These are phyloP conservation scores for Dryas alaskensis DNA, from an alignment of 306 rosid genomes.

Conservation along the genomic window DNA sequence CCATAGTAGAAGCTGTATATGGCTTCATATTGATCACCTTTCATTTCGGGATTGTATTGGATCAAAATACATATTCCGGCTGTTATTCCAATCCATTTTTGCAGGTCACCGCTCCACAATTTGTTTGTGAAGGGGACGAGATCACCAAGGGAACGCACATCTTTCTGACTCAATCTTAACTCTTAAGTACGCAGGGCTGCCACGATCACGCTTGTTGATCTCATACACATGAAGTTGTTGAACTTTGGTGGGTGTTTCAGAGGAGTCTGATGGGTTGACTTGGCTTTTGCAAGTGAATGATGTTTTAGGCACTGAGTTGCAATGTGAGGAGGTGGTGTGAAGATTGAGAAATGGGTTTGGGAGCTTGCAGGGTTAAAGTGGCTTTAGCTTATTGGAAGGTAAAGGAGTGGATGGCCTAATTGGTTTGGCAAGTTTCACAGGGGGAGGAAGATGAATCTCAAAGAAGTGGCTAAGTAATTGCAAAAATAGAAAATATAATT, in stretches of 20 bases:
- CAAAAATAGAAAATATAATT: no score
- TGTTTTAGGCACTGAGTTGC: neutral
- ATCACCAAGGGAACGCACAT: neutral
- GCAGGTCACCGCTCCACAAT: constrained; percentile 21
- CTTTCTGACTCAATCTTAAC: no score
- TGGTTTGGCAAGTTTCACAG: no score
- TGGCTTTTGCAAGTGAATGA: constrained; percentile 23
- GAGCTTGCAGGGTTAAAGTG: no score
- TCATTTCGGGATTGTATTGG: constrained; percentile 24
- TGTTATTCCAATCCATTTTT: constrained; percentile 22
- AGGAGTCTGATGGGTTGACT: neutral
- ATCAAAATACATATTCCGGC: constrained; percentile 23
- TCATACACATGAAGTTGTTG: constrained; percentile 26
- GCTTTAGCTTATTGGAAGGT: no score
- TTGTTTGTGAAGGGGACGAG: constrained; percentile 31
- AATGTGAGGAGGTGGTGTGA: no score
- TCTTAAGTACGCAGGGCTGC: constrained; percentile 30
- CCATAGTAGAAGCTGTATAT: constrained; percentile 25
- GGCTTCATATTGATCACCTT: constrained; percentile 26
- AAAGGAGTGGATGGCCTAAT: no score
- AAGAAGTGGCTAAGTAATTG: no score
- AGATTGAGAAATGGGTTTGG: no score
- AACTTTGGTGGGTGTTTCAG: constrained; percentile 20
- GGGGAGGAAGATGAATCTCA: no score
- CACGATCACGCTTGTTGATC: constrained; percentile 32